A percentile compares a stretch with the other conserved stretches of the same genome.
phyloP scores from a whole-genome alignment of 1,284 basidiomycete species.

The Somion occarium region DNA sequence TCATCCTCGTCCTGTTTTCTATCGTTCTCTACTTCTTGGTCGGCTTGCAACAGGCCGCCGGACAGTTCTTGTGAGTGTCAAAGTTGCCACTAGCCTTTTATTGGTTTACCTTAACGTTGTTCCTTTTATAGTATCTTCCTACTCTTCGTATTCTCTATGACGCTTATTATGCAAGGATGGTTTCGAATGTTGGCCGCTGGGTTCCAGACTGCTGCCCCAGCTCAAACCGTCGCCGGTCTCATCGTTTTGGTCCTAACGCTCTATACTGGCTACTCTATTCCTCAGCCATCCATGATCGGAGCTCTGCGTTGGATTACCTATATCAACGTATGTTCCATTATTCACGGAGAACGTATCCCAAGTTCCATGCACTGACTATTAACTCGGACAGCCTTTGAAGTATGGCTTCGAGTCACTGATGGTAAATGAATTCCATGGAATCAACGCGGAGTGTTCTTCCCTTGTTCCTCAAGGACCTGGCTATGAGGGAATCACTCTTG shows the following conservation, averaged over 20 bases:
- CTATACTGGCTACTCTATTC: constrained; percentile 47
- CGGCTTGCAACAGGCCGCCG: constrained; percentile 45
- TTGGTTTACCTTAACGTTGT: not conserved
- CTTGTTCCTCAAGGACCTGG: constrained; percentile 44
- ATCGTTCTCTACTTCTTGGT: constrained; percentile 66
- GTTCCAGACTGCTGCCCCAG: constrained; percentile 47
- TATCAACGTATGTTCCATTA: constrained; percentile 44
- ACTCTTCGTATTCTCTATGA: constrained; percentile 44
- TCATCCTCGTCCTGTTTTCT: constrained; percentile 44
- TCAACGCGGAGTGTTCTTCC: constrained; percentile 35
- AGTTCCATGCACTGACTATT: no score
- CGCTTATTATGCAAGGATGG: constrained; percentile 57
- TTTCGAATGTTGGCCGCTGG: constrained; percentile 57
- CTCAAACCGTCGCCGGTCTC: constrained; percentile 58
- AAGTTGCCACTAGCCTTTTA: not conserved
- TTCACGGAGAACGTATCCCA: not conserved
- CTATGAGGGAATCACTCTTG: constrained; percentile 46
- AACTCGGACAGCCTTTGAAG: constrained; percentile 32
- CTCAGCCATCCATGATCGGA: constrained; percentile 54
- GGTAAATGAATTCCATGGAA: constrained; percentile 51
- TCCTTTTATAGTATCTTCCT: constrained; percentile 41
- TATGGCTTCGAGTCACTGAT: constrained; percentile 52
- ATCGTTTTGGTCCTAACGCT: constrained; percentile 41
- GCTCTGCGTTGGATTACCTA: constrained; percentile 63
- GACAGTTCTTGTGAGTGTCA: constrained; percentile 55